Evolutionary conservation across 192 early-diverging fungal species (phyloP), one percentile per base, ranked within the genome.

Genomic region (Geranomyces michiganensis): DNA sequence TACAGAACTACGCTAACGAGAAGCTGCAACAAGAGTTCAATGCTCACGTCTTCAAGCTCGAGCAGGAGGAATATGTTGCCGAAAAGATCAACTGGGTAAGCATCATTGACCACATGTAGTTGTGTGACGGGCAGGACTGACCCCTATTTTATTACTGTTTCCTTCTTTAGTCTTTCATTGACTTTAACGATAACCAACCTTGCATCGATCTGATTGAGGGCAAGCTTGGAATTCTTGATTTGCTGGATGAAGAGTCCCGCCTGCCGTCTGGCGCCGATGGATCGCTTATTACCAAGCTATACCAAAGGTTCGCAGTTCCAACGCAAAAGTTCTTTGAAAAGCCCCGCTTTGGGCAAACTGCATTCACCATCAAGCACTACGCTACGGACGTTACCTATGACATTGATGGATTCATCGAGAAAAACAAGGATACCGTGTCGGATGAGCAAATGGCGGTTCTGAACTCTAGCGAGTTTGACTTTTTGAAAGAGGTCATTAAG

Each of bases 11-110:
- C 73, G 83, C 95, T 70, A 96, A 96, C 80, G 97, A 99, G 79
- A 99, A 99, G 80, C 82, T 99, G 63, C 97, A 99, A 80, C 96
- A 98, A 82, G 92, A 97, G 79, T 99, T 99, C 79, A 99, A 96
- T 82, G 90, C 91, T 62, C 97, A 98, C 77, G 95, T 98, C 12
- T 99, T 99, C 85, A 96, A 97, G 85, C 86, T 98, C 33, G 95
- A 97, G 76, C 97, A 99, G 81, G 95, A 99, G 76, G 96, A 98
- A 81, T 99, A 99, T 72, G 86, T 95, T 62, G 90, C 91, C 33
- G 97, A 99, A 75, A 84, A 96, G 80, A 93, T 99, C 76, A 88
- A 92, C 74, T 99, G 97, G 97, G 36, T 41, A 41, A 41, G 36
- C 36, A 3, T 7, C 10, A 7, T 41, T 10, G 3, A 10, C 36